Evolutionary conservation across 371 early-diverging fungal genomes (phyloP), one percentile per base, ranked within the genome.

Genomic region (Mortierella sp.): DNA sequence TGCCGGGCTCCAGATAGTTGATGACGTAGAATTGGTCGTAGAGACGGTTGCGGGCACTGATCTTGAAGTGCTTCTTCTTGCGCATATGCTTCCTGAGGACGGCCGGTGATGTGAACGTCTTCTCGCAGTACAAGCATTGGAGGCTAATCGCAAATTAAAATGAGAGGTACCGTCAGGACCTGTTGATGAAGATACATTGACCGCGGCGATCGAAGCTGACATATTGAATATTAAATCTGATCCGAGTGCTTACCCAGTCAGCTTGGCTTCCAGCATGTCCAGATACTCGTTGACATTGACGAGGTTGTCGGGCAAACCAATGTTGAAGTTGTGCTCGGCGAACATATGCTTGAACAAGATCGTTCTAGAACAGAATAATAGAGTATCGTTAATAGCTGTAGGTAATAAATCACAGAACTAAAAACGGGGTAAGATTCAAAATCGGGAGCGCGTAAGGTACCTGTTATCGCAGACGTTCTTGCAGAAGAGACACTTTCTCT

Each of bases 21-120:
- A 97, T 94, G n/a, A 99, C 94, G 84, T 98, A 99, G 88, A 97
- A 98, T 49, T 96, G 93, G 87, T 99, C 99, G 75, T 98, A 99
- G 49, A 95, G 91, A 76, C 95, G 93, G 88, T 98, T 98, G 63
- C 94, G 93, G 32, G 97, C 91, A 75, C 95, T 95, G 88, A 98
- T 97, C 90, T 96, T 96, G 89, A 98, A 98, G 88, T 98, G 98
- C 92, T 97, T 98, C 95, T 99, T 99, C 91, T 99, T 99, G 83
- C 98, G 95, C 98, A 99, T 98, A 80, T 99, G 99, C 88, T 97
- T 96, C 74, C 98, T 94, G 73, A 99, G 91, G 14, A 97, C 97
- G 0, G 96, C 94, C 10, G 94, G 90, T 38, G 95, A 94, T 18
- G 96, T 97, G 88, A 98, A 99, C 6, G 91, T 94, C 89, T 96